Base-by-base conservation (phyloP, 768 basidiomycete species). In the Russula lepida region DNA sequence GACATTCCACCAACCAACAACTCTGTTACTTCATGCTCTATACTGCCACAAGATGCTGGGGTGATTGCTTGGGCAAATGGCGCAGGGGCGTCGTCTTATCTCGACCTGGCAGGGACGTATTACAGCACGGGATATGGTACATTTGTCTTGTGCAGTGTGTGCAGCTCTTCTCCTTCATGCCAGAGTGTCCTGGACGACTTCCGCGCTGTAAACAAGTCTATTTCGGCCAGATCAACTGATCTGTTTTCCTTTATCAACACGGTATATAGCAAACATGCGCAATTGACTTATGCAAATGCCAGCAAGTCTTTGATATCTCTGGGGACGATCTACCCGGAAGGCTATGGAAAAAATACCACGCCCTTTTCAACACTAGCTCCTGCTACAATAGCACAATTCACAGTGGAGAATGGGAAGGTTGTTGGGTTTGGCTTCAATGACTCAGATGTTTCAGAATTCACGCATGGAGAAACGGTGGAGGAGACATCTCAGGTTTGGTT, bases 301-400 rank as follows among this genome's bases (percentile, higher is more conserved):
- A 28, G 13, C 44, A 17, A 19, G n/a, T 58, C 23, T 23, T 32
- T 39, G 28, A n/a, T 63, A 33, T 47, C 23, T 35, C 8, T 11
- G n/a, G 58, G 46, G 21, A 47, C 33, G 12, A 27, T 58, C 23
- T 64, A 64, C 32, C 64, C 56, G 21, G 23, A 39, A 17, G 64
- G 64, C 6, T 64, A 57, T 12, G 60, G 56, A 11, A 55, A 30
- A n/a, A 63, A 64, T 25, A 8, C 55, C 2, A 64, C 60, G 4
- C 30, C 55, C 3, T 64, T 58, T 47, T 35, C 54, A 17, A 43
- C 28, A 27, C 21, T 54, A 19, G 23, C 2, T 6, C 6, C 53
- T 25, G 9, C 1, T 28, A 35, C 4, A 12, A 3, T 5, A 1
- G 58, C 13, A 8, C 37, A 48, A 5, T 63, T 63, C 23, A 39